phyloP scores from a whole-genome alignment of 805 yeast genomes.

The Clavispora fructus region DNA sequence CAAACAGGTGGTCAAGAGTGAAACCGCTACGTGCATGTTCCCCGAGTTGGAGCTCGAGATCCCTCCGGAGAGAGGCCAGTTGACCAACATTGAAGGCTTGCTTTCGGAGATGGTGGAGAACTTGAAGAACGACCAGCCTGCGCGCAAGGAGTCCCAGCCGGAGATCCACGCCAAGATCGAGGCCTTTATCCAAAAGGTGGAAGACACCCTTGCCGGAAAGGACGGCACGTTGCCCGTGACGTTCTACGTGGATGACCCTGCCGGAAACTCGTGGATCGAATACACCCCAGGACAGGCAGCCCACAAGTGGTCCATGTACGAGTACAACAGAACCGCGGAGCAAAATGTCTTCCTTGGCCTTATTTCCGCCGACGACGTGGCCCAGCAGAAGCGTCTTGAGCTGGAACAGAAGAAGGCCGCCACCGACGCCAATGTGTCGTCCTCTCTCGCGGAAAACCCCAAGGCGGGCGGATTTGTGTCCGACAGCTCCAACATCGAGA shows the following conservation, averaged over 20 bases:
- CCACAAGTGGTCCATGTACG: constrained; percentile 84
- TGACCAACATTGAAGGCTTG: constrained; percentile 89
- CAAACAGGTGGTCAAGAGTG: constrained; percentile 90
- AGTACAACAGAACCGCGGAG: constrained; percentile 79
- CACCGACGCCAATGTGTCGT: constrained; percentile 31
- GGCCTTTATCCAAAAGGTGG: constrained; percentile 57
- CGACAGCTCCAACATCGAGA: constrained; percentile 77
- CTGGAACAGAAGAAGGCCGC: constrained; percentile 39
- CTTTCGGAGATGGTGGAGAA: constrained; percentile 80
- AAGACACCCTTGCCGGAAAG: constrained; percentile 58
- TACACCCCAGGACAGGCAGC: constrained; percentile 79
- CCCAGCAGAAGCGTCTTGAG: constrained; percentile 43
- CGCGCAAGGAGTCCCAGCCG: constrained; percentile 70
- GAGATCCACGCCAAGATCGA: constrained; percentile 72
- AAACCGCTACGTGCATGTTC: constrained; percentile 75
- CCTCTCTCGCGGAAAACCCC: constrained; percentile 28
- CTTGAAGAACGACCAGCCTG: constrained; percentile 73
- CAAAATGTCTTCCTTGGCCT: constrained; percentile 85
- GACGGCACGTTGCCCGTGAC: constrained; percentile 70
- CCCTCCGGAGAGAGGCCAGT: constrained; percentile 91
- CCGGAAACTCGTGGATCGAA: constrained; percentile 97
- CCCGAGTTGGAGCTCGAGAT: constrained; percentile 86
- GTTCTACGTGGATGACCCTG: constrained; percentile 80
- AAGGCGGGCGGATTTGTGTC: constrained; percentile 55
- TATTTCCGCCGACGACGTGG: constrained; percentile 62